phyloP scores from a whole-genome alignment of 345 rosid species.

The Dipteronia sinensis region DNA sequence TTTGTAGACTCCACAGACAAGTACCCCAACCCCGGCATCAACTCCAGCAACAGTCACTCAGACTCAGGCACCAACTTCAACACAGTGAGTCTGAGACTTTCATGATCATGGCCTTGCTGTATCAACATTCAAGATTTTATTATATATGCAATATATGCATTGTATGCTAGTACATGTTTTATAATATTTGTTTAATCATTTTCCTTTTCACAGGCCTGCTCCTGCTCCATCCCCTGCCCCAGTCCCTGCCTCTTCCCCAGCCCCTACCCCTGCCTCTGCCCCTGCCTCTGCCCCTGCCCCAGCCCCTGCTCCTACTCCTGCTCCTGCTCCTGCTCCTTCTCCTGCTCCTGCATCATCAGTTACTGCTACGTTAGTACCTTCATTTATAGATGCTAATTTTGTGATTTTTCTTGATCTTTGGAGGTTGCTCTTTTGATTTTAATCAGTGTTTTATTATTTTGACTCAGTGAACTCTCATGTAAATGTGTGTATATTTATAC shows the following conservation, averaged over 20 bases:
- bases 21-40: constrained; percentile 31
- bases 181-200: neutral
- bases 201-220: constrained; percentile 32
- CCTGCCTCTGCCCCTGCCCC: constrained; percentile 30
- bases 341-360: constrained; percentile 29
- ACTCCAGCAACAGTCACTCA: constrained; percentile 37
- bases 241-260: no score
- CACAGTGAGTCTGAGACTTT: constrained; percentile 29
- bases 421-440: neutral
- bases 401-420: neutral
- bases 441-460: neutral
- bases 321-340: neutral
- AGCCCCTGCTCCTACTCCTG: constrained; percentile 39
- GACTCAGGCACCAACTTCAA: constrained; percentile 29
- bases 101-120: neutral
- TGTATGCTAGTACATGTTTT: neutral
- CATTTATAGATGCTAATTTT: constrained; percentile 15
- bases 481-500: neutral
- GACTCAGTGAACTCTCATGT: neutral
- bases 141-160: neutral
- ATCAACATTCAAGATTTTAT: neutral
- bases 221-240: constrained; percentile 6
- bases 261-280: no score
- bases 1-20: constrained; percentile 53
- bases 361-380: constrained; percentile 28